Base-by-base conservation (phyloP, 2,329 filamentous ascomycete genomes). In the Monilinia aucupariae region DNA sequence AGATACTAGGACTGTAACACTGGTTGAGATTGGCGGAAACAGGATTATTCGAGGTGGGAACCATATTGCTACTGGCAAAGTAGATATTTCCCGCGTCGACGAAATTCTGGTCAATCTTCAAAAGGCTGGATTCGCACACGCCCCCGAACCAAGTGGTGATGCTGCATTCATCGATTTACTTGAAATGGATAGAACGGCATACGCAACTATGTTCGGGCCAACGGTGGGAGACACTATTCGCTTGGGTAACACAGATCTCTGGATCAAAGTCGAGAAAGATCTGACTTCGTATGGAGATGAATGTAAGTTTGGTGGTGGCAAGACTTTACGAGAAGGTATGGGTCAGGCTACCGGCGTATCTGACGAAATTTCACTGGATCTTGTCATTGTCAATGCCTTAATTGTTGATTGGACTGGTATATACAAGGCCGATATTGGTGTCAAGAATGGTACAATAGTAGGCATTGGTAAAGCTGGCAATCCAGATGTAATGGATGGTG, bases 391-490 rank as follows among this genome's bases (percentile, higher is more conserved):
- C 1, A 97, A 97, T 71, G 93, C 92, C 6, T 78, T 97, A 67
- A 88, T 97, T 45, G 82, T 97, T 25, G 93, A 97, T 77, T 96
- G 89, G 83, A 88, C 84, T 1, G 93, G 93, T 54, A 96, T 97
- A 72, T 96, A 91, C 81, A 97, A 97, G 78, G 93, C 92, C 7
- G 93, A 97, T 75, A 96, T 97, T 73, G 93, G 93, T 34, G 87
- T 97, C 75, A 96, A 96, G 75, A 77, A 92, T 69, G 92, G 93
- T 2, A 74, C 89, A 47, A 97, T 97, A 71, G 87, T 88, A 34
- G 93, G 86, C 0, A 93, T 97, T 69, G 93, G 93, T 64, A 97
- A 97, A 77, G 91, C 93, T 20, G 93, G 93, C 25, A 97, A 97
- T 71, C 93, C 93, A n/a, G 93, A 97, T 76, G 85, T 96, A 53